phyloP scores from a whole-genome alignment of 106 monocot species.

The Phalaenopsis aphrodite region DNA sequence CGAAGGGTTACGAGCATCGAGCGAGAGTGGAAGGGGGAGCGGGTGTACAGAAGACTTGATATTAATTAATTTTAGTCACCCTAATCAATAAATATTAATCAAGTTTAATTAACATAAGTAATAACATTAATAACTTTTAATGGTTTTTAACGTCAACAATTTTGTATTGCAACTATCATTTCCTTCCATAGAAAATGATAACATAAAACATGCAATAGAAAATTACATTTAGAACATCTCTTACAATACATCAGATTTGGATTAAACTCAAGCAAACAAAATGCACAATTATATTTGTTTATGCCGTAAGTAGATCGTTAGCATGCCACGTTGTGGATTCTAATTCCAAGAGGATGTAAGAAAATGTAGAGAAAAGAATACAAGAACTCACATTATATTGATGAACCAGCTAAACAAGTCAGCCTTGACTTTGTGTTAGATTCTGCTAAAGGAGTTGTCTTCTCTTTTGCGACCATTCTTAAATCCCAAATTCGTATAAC shows the following conservation, averaged over 20 bases:
- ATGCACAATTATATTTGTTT: not conserved
- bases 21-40: no score
- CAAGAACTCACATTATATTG: conserved; percentile 55
- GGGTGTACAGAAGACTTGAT: no score
- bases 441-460: conserved; percentile 52
- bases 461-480: conserved; percentile 47
- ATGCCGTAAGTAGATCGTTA: not conserved
- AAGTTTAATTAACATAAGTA: no score
- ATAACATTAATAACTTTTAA: no score
- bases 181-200: not conserved
- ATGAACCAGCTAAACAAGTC: conserved; percentile 85
- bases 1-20: no score
- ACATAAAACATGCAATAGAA: not conserved
- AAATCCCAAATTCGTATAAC: conserved; percentile 79
- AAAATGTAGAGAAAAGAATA: not conserved
- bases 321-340: not conserved
- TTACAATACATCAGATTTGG: not conserved
- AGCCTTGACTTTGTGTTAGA: conserved; percentile 74
- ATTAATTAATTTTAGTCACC: no score
- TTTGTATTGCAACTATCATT: no score
- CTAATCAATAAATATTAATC: no score
- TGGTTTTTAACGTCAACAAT: no score
- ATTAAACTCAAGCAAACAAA: not conserved
- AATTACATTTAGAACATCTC: not conserved
- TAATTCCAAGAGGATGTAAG: not conserved